Evolutionary conservation across 345 rosid genomes (phyloP).

Genomic region (Euphorbia lathyris): DNA sequence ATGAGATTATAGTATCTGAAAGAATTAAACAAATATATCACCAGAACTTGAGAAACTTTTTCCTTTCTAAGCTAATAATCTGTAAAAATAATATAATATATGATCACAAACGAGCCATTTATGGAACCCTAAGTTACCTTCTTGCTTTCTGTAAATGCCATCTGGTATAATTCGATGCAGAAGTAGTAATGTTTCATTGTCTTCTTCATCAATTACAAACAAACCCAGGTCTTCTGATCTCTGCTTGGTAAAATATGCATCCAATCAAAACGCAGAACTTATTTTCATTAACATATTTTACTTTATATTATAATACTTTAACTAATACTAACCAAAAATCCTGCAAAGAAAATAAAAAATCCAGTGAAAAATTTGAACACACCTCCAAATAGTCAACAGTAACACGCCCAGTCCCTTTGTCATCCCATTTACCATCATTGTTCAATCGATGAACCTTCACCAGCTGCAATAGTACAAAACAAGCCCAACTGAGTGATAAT

Average conservation of each 20-base stretch:
- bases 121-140: conserved; percentile 50
- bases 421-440: conserved; percentile 92
- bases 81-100: not conserved
- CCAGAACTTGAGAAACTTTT: conserved; percentile 1
- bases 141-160: conserved; percentile 81
- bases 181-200: conserved; percentile 70
- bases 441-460: conserved; percentile 76
- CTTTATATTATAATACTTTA: not conserved
- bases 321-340: not conserved
- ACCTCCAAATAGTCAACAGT: conserved; percentile 87
- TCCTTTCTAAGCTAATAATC: not conserved
- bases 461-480: conserved; percentile 45
- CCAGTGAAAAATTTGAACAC: conserved; percentile 18
- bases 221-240: conserved; percentile 71
- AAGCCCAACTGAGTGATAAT: not conserved
- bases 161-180: conserved; percentile 74
- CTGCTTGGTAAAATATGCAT: conserved; percentile 40
- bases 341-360: not conserved
- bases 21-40: conserved; percentile 6
- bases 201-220: conserved; percentile 85
- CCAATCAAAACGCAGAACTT: conserved; percentile 24
- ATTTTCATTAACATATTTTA: not conserved
- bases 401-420: conserved; percentile 88
- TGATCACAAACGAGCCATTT: not conserved
- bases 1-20: conserved; percentile 91